Conservation (phyloP, 257 asterid species). For the Agastache rugosa region DNA sequence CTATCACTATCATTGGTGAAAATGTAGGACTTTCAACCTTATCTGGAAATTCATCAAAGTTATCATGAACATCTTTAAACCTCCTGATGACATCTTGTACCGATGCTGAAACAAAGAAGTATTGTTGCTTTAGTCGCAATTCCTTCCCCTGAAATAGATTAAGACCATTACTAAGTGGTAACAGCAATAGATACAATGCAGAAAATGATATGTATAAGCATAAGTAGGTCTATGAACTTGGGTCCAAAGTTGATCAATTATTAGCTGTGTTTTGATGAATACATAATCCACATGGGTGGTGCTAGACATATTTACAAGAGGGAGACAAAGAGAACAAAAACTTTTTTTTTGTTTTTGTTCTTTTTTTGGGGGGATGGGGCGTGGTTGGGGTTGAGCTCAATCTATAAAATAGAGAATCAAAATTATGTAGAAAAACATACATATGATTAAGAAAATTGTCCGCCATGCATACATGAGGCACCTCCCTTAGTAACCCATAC, state of each 20-base stretch:
- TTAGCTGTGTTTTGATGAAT: neutral
- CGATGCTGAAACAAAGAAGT: slow-evolving; percentile 64
- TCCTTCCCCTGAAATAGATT: slow-evolving; percentile 55
- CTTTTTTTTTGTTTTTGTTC: neutral
- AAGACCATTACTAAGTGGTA: neutral
- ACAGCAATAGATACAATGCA: slow-evolving; percentile 10
- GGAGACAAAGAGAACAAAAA: neutral
- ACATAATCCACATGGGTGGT: neutral
- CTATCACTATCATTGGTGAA: neutral
- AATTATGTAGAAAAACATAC: no score
- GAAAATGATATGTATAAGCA: neutral
- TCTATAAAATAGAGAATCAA: no score
- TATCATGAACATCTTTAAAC: slow-evolving; percentile 48
- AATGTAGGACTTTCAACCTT: slow-evolving; percentile 37
- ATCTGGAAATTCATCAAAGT: slow-evolving; percentile 57
- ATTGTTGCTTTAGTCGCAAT: slow-evolving; percentile 57
- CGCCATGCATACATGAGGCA: neutral
- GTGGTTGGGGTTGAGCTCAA: neutral
- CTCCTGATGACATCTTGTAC: slow-evolving; percentile 52
- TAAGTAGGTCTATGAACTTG: neutral
- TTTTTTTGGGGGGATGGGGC: neutral
- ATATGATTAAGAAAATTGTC: neutral
- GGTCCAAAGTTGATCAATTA: neutral
- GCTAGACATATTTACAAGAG: neutral
- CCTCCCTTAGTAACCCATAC: neutral